These are phyloP conservation scores for Petasospora fabianii DNA, from an alignment of 1,139 yeast genomes.

Conservation along the genomic window DNA sequence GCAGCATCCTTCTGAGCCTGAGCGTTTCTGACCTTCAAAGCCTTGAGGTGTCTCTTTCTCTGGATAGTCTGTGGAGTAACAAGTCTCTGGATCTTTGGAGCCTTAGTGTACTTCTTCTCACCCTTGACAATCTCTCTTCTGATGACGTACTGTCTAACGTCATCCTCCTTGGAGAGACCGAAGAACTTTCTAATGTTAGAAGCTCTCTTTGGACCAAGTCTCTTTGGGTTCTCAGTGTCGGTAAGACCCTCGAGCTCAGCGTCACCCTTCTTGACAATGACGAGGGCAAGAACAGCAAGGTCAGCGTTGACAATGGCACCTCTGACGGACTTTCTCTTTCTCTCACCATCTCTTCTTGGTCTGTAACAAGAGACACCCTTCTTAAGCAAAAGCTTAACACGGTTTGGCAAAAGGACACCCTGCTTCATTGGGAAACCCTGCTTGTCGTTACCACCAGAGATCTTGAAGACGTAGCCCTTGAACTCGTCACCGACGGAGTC, in stretches of 20 bases:
- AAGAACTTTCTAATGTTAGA: slow-evolving; percentile 99
- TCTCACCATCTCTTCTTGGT: slow-evolving; percentile 99
- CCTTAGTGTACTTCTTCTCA: slow-evolving; percentile 98
- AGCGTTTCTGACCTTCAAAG: slow-evolving; percentile 94
- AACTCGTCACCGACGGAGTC: slow-evolving; percentile 97
- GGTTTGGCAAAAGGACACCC: slow-evolving; percentile 99
- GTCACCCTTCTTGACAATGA: slow-evolving; percentile 97
- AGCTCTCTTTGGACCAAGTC: slow-evolving; percentile 99
- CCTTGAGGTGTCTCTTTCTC: slow-evolving; percentile 97
- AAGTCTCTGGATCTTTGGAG: slow-evolving; percentile 99
- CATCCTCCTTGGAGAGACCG: slow-evolving; percentile 97
- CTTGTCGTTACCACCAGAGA: slow-evolving; percentile 99
- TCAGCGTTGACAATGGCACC: slow-evolving; percentile 99
- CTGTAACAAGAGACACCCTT: slow-evolving; percentile 99
- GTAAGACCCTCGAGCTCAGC: slow-evolving; percentile 94
- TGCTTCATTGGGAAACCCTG: slow-evolving; percentile 99
- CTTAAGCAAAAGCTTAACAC: slow-evolving; percentile 93
- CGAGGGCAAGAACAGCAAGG: slow-evolving; percentile 90
- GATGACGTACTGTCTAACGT: slow-evolving; percentile 90
- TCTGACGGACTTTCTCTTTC: slow-evolving; percentile 99
- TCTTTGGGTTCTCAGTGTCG: slow-evolving; percentile 92
- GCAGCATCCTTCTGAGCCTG: slow-evolving; percentile 99
- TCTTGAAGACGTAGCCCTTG: slow-evolving; percentile 98
- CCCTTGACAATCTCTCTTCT: slow-evolving; percentile 99
- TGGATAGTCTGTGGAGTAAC: slow-evolving; percentile 99